Conservation (phyloP, 139 green algal species). For the Chlorella sp. region DNA sequence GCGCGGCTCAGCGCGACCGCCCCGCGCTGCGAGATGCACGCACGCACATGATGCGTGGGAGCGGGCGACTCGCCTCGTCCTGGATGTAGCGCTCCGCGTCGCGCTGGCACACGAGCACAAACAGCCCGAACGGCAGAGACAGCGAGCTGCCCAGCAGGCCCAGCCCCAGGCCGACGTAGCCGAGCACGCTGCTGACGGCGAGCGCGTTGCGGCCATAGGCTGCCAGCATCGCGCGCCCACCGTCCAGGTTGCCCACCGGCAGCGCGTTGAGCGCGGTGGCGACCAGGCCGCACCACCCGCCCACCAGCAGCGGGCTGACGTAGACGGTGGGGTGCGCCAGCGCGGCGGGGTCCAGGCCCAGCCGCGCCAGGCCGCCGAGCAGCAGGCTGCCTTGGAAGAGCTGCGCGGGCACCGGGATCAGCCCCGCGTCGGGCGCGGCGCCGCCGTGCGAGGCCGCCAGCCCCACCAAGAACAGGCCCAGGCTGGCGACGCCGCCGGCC, state of each 20-base stretch:
- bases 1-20: no score
- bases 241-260: conserved; percentile 82
- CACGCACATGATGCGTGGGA: no score
- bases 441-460: conserved; percentile 38
- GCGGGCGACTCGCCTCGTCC: conserved; percentile 70
- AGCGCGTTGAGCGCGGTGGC: conserved; percentile 83
- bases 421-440: conserved; percentile 29
- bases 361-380: conserved; percentile 62
- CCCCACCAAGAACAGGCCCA: conserved; percentile 63
- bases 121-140: conserved; percentile 85
- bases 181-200: conserved; percentile 74
- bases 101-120: conserved; percentile 87
- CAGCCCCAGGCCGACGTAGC: conserved; percentile 81
- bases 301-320: conserved; percentile 67
- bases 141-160: conserved; percentile 77
- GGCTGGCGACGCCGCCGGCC: conserved; percentile 48
- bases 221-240: conserved; percentile 73
- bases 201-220: conserved; percentile 65
- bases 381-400: conserved; percentile 85
- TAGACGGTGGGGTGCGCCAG: conserved; percentile 42
- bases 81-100: conserved; percentile 68
- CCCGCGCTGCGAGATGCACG: no score
- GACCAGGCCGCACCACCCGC: conserved; percentile 85
- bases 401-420: conserved; percentile 81
- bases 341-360: conserved; percentile 52